phyloP scores from a whole-genome alignment of 2,329 filamentous ascomycete species.

The Claviceps africana region DNA sequence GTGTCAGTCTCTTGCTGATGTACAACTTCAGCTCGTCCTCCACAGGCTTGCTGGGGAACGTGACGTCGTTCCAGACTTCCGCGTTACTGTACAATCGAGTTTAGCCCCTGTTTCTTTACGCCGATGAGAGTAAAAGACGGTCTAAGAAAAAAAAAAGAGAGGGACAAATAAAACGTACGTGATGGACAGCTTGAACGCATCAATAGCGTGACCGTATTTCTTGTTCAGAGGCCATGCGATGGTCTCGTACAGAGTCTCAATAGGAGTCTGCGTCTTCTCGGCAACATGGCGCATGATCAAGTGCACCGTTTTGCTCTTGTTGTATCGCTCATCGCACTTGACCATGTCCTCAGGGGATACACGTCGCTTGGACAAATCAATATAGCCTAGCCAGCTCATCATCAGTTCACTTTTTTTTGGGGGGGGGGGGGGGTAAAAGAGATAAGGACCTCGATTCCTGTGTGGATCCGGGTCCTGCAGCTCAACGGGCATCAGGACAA shows the following conservation, averaged over 20 bases:
- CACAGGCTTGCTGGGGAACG: constrained; percentile 73
- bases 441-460: not conserved
- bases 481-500: not conserved
- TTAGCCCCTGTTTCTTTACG: not conserved
- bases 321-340: constrained; percentile 98
- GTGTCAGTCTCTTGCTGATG: constrained; percentile 92
- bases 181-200: constrained; percentile 98
- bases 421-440: too few relatives aligned
- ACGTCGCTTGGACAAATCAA: constrained; percentile 95
- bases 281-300: constrained; percentile 98
- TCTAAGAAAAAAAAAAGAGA: not conserved
- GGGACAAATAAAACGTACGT: constrained; percentile 44
- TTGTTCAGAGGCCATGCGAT: constrained; percentile 97
- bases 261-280: constrained; percentile 89
- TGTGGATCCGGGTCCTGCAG: too few relatives aligned
- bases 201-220: constrained; percentile 91
- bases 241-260: constrained; percentile 83
- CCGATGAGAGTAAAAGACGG: too few relatives aligned
- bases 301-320: constrained; percentile 99
- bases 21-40: constrained; percentile 85
- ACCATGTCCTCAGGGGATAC: constrained; percentile 95
- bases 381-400: constrained; percentile 49
- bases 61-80: constrained; percentile 87
- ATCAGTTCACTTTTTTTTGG: constrained; percentile 9
- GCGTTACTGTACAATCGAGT: constrained; percentile 52